Evolutionary conservation across 2,329 filamentous ascomycete species (phyloP).

Genomic region (Cercospora citrullina): DNA sequence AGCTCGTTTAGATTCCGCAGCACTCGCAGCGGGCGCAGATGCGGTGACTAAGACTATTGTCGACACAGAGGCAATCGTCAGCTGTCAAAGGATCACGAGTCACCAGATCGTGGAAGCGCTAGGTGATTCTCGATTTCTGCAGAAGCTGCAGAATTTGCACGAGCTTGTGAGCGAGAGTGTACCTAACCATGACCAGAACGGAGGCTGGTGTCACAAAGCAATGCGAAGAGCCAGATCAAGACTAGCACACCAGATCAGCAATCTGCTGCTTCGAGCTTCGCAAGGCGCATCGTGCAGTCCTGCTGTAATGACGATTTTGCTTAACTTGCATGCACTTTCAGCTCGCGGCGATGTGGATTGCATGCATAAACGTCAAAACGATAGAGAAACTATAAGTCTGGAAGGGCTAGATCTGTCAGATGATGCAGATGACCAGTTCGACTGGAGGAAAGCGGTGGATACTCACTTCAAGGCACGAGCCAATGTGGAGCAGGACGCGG

Average conservation of each 20-base stretch:
- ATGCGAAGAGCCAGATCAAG: constrained; percentile 22
- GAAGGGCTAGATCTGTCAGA: not conserved
- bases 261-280: constrained; percentile 24
- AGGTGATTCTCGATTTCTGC: constrained; percentile 19
- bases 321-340: constrained; percentile 25
- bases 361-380: constrained; percentile 20
- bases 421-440: constrained; percentile 17
- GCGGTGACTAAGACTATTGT: constrained; percentile 20
- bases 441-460: constrained; percentile 54
- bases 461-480: constrained; percentile 48
- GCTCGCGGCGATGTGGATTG: constrained; percentile 24
- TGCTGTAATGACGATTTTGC: constrained; percentile 22
- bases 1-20: constrained; percentile 15
- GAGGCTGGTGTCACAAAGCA: constrained; percentile 25
- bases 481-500: constrained; percentile 47
- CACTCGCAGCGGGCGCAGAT: constrained; percentile 21
- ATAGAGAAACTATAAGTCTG: constrained; percentile 15
- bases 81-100: constrained; percentile 23
- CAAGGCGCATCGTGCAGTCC: constrained; percentile 19
- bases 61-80: constrained; percentile 19
- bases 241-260: constrained; percentile 26
- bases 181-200: not conserved
- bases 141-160: constrained; percentile 15
- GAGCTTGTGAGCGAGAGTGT: not conserved
- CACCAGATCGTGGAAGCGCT: constrained; percentile 25